phyloP scores from a whole-genome alignment of 345 rosid genomes.

The Eucalyptus sideroxylon region DNA sequence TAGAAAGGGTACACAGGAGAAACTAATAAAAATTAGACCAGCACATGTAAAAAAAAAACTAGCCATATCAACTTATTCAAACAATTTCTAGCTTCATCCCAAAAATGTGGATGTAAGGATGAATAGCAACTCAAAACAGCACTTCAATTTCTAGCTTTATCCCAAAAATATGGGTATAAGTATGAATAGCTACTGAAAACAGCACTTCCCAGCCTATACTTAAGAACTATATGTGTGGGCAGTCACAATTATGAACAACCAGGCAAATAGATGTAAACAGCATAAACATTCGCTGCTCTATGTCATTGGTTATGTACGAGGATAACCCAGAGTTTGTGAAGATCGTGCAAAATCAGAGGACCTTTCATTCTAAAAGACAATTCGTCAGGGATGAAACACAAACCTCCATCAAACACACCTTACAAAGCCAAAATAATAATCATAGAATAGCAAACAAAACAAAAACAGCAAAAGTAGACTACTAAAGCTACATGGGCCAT shows the following conservation, averaged over 20 bases:
- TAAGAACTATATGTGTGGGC: background rate
- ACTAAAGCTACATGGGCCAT: background rate
- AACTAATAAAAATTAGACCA: background rate
- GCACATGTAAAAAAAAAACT: background rate
- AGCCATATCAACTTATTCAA: background rate
- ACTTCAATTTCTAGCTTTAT: background rate
- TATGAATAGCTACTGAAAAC: background rate
- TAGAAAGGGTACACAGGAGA: background rate
- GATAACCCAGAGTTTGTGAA: background rate
- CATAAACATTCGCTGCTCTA: background rate
- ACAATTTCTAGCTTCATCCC: background rate
- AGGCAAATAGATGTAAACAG: background rate
- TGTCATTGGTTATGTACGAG: background rate
- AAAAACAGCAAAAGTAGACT: background rate
- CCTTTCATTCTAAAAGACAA: background rate
- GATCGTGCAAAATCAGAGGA: background rate
- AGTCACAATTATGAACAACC: background rate
- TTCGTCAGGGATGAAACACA: background rate
- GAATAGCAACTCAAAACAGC: background rate
- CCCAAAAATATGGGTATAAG: background rate
- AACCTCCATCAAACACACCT: background rate
- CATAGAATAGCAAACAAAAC: background rate
- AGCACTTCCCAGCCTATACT: background rate
- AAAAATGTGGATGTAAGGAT: background rate
- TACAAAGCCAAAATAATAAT: background rate